Base-by-base conservation (phyloP, 148 eudicot species). In the Camellia lanceoleosa region DNA sequence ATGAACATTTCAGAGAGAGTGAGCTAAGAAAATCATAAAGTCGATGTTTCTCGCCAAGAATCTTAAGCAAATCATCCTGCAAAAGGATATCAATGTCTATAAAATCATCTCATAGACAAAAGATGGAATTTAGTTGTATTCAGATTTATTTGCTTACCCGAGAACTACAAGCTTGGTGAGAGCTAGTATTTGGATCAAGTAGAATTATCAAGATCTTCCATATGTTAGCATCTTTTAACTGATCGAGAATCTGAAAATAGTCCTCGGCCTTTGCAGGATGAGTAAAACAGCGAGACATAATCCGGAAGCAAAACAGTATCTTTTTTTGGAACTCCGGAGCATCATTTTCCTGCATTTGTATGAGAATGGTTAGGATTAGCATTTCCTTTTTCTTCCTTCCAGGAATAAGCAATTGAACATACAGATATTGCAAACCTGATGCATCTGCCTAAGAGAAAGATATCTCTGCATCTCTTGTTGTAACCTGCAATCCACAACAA, bases 381-480 rank as follows among this genome's bases (percentile, higher is more conserved):
- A 77, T 51, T 81, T 56, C 74, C 60, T 52, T 30, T 2, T 3
- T 42, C 56, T 16, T 51, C 58, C 43, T 44, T 73, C 49, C 30
- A 3, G 12, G 15, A 60, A 69, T 42, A 63, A 46, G 68, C 56
- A 64, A 65, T 15, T 65, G 42, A 41, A 71, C 42, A 65, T 73
- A 51, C 44, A 76, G 49, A 60, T 73, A 62, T 30, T 38, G 30
- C 81, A 78, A 80, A 96, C 98, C 99, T 96, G 91, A 81, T 85
- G 75, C 76, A 85, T 77, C 89, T 96, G 97, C 89, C 87, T 92
- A 79, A 92, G 88, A 63, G 98, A 90, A 75, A 96, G 91, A 88
- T 96, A 96, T 85, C 84, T 96, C 79, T 82, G 93, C 99, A 96
- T 88, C 89, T 96, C 99, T 81, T 87, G 95, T 73, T 96, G 99